Percentiles rank a stretch among this genome's conserved stretches.
Evolutionary conservation across 208 protist species (phyloP).

Genomic region (Endotrypanum monterogeii): DNA sequence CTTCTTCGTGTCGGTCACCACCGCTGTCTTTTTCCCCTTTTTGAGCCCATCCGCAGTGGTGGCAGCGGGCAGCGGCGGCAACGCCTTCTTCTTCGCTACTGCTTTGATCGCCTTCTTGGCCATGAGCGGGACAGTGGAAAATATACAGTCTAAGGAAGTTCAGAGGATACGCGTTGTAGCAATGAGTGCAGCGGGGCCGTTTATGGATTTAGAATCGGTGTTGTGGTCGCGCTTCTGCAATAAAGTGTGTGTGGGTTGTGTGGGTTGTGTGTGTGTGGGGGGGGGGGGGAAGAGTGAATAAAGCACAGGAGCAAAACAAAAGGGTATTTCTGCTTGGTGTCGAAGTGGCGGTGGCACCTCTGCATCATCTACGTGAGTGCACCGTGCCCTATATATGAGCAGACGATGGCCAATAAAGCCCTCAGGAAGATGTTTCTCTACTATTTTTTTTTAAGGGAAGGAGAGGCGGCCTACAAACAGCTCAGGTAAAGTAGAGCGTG

Average conservation of each 20-base stretch:
- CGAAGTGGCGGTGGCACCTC: too few species aligned
- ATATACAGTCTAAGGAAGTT: slow-evolving; percentile 3
- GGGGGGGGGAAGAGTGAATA: neutral
- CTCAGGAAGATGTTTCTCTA: too few species aligned
- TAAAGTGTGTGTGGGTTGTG: neutral
- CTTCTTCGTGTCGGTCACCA: neutral
- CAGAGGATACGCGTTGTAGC: neutral
- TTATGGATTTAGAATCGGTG: neutral
- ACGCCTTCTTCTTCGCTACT: neutral
- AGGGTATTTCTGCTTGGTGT: too few species aligned
- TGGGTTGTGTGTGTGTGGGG: neutral
- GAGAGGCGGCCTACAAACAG: neutral
- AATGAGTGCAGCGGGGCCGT: neutral
- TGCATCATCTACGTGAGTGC: too few species aligned
- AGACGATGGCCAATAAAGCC: too few species aligned
- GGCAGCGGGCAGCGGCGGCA: neutral
- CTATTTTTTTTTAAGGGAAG: too few species aligned
- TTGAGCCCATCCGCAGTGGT: neutral
- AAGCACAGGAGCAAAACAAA: too few species aligned
- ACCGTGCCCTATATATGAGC: too few species aligned
- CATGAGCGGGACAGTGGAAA: neutral
- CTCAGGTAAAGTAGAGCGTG: neutral
- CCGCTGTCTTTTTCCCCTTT: slow-evolving; percentile 3
- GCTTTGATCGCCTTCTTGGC: slow-evolving; percentile 8
- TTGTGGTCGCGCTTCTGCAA: neutral